Conservation (phyloP, 768 basidiomycete genomes). For the Pleurotus ostreatus region DNA sequence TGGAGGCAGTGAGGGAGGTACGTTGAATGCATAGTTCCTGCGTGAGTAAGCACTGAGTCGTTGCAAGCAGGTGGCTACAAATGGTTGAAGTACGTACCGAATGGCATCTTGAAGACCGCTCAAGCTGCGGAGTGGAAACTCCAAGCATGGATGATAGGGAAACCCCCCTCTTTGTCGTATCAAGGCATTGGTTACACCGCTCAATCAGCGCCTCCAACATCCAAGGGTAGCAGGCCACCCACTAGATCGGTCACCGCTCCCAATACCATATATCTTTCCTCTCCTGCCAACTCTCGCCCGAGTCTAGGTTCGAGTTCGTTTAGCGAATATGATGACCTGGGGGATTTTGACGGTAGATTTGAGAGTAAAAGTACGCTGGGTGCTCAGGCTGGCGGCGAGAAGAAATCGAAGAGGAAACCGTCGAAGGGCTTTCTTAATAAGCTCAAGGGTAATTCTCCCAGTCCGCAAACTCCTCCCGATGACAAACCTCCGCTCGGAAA, state of each 20-base stretch:
- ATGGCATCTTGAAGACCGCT: slow-evolving; percentile 87
- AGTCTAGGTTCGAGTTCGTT: slow-evolving; percentile 71
- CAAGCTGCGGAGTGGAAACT: slow-evolving; percentile 98
- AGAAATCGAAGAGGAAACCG: slow-evolving; percentile 48
- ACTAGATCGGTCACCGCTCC: slow-evolving; percentile 24
- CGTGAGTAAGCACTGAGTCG: background rate
- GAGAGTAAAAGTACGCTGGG: slow-evolving; percentile 76
- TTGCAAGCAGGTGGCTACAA: slow-evolving; percentile 69
- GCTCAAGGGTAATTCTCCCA: slow-evolving; percentile 43
- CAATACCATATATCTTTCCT: slow-evolving; percentile 27
- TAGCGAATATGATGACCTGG: slow-evolving; percentile 85
- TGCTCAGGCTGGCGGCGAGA: slow-evolving; percentile 30
- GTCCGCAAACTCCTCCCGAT: slow-evolving; percentile 38
- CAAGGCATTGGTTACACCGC: slow-evolving; percentile 84
- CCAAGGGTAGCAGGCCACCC: slow-evolving; percentile 15
- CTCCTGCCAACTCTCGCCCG: slow-evolving; percentile 50
- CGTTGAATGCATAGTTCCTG: slow-evolving; percentile 22
- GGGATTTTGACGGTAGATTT: slow-evolving; percentile 84
- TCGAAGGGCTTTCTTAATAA: slow-evolving; percentile 67
- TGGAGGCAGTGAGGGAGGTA: slow-evolving; percentile 83
- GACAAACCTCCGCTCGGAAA: slow-evolving; percentile 37
- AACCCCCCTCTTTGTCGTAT: slow-evolving; percentile 81
- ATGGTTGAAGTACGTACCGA: slow-evolving; percentile 96
- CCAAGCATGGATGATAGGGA: slow-evolving; percentile 96
- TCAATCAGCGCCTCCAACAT: slow-evolving; percentile 15